These are phyloP conservation scores for Thuidium tamariscinum DNA, from an alignment of 225 moss, liverwort and hornwort genomes.

Conservation along the genomic window DNA sequence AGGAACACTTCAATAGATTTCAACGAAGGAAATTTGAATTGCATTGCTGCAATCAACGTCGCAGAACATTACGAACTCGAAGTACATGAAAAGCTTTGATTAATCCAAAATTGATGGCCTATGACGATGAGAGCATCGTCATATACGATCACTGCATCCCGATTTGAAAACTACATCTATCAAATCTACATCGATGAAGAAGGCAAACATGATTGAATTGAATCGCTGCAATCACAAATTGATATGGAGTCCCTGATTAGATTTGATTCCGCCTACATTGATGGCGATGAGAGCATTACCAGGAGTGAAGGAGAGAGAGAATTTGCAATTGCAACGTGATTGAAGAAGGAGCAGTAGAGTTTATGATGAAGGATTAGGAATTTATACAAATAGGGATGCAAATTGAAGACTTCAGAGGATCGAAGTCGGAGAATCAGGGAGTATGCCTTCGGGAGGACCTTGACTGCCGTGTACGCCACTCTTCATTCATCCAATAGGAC, in stretches of 20 bases:
- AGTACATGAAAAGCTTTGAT: not conserved
- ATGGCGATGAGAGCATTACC: not conserved
- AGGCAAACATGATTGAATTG: not conserved
- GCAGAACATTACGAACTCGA: not conserved
- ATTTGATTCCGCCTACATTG: not conserved
- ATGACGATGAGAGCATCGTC: not conserved
- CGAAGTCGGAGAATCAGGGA: not conserved
- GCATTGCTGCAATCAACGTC: not conserved
- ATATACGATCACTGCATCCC: too few relatives aligned
- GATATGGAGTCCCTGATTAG: not conserved
- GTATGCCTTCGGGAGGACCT: not conserved
- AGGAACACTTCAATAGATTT: not conserved
- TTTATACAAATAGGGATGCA: not conserved
- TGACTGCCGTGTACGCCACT: conserved; percentile 27
- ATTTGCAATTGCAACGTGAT: not conserved
- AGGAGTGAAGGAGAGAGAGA: not conserved
- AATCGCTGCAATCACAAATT: not conserved
- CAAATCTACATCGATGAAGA: not conserved
- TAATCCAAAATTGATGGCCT: not conserved
- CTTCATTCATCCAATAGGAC: not conserved
- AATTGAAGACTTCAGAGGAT: not conserved
- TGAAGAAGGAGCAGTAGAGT: not conserved
- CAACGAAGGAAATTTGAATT: not conserved
- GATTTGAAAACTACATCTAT: too few relatives aligned
- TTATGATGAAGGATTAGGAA: not conserved